Percentiles rank a stretch among this genome's conserved stretches.
Evolutionary conservation across 495 filamentous ascomycete genomes (phyloP).

Genomic region (Xylaria scruposa): DNA sequence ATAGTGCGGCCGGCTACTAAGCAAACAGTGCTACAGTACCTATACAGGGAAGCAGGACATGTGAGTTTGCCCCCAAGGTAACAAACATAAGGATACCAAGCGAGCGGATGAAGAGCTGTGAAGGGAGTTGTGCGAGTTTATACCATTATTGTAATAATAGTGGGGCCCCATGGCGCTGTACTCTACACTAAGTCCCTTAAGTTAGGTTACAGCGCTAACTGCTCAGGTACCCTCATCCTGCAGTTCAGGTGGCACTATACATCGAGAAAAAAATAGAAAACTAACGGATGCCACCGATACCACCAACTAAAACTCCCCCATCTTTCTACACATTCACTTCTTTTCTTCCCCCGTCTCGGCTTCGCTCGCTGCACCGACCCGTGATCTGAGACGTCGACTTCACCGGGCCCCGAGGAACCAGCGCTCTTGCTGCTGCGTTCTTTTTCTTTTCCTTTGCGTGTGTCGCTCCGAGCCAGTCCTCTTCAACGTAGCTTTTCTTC

Average conservation of each 20-base stretch:
- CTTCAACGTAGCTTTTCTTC: conserved; percentile 27
- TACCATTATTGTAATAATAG: background rate
- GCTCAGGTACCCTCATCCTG: conserved; percentile 12
- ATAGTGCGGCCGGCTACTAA: background rate
- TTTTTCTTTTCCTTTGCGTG: conserved; percentile 15
- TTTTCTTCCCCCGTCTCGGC: conserved; percentile 23
- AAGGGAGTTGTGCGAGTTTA: background rate
- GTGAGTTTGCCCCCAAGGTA: background rate
- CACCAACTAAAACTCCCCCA: conserved; percentile 6
- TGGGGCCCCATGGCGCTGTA: background rate
- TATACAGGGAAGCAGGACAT: background rate
- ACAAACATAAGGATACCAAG: background rate
- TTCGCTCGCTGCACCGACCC: conserved; percentile 14
- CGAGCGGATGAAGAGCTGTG: background rate
- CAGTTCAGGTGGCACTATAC: background rate
- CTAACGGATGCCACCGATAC: conserved; percentile 7
- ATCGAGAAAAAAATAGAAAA: conserved; percentile 17
- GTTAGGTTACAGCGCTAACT: conserved; percentile 7
- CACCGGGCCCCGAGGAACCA: conserved; percentile 16
- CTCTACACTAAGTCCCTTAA: background rate
- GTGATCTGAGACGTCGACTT: conserved; percentile 22
- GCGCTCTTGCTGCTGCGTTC: conserved; percentile 12
- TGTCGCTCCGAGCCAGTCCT: conserved; percentile 30
- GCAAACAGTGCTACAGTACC: background rate
- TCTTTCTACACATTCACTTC: conserved; percentile 20